Evolutionary conservation across 2,329 filamentous ascomycete genomes (phyloP), one percentile per base, ranked within the genome.

Genomic region (Aspergillus tubingensis): DNA sequence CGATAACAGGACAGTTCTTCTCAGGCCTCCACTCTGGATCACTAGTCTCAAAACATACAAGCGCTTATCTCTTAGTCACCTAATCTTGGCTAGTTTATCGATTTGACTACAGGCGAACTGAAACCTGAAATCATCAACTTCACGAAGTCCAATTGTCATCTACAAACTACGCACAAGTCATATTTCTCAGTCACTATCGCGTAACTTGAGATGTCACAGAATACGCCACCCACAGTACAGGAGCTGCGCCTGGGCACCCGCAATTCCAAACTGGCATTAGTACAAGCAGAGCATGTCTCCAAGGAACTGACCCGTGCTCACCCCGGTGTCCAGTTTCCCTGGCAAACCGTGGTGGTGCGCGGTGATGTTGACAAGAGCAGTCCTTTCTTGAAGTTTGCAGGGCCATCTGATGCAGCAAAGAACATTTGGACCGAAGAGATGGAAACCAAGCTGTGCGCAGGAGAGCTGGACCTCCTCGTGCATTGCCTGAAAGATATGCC

Each of bases 321-420:
- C n/a, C 41, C 41, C 3, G 41, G 10, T 10, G 10, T 44, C 10
- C 41, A 44, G 17, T 44, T 44, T 21, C 41, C 41, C 19, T 44
- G 41, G 41, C 19, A 44, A 44, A 44, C 41, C 3, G 41, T 44
- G 5, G 41, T 44, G 19, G 41, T 44, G 1, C 41, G 41, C 2
- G 41, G 41, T 0, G 41, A 44, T 23, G 41, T 1, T 3, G 41
- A 44, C 5, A 44, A 44, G 10, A 44, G 19, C 19, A 44, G 19
- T 2, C 41, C 41, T 5, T 44, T 44, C 2, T 19, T 44, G 19
- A 44, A 44, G 5, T 61, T 67, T 25, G 60, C 61, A 1, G 62
- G 62, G 0, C 60, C 60, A n/a, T 64, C 62, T 11, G 62, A 64
- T 19, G 57, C 60, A 11, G 63, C 58, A 3, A 67, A 65, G 25